These are phyloP conservation scores for Myriosclerotinia curreyana DNA, from an alignment of 2,329 filamentous ascomycete genomes.

Conservation along the genomic window DNA sequence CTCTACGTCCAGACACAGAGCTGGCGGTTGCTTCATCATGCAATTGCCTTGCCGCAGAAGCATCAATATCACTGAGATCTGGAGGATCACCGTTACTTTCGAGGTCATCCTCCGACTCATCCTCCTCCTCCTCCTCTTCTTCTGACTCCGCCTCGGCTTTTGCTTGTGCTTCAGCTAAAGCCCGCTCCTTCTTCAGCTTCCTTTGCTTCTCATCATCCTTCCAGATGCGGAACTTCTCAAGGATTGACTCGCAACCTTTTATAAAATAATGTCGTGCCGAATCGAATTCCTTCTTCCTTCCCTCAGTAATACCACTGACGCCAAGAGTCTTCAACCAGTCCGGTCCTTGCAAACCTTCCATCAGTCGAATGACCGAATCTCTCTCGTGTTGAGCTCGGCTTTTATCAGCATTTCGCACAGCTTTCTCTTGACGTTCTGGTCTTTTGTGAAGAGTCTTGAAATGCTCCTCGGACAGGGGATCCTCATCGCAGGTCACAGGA, in stretches of 20 bases:
- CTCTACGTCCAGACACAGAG: conserved; percentile 30
- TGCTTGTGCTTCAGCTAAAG: conserved; percentile 47
- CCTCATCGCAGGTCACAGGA: conserved; percentile 42
- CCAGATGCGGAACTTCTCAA: conserved; percentile 87
- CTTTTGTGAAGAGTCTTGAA: conserved; percentile 56
- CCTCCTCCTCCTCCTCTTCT: conserved; percentile 23
- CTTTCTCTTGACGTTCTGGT: conserved; percentile 58
- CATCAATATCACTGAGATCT: conserved; percentile 68
- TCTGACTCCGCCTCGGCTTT: conserved; percentile 42
- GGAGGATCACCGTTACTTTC: conserved; percentile 44
- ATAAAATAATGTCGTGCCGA: conserved; percentile 83
- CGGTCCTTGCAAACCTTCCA: conserved; percentile 82
- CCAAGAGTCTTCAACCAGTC: conserved; percentile 95
- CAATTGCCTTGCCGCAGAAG: conserved; percentile 69
- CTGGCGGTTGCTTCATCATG: conserved; percentile 46
- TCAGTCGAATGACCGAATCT: conserved; percentile 60
- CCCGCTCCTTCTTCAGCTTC: conserved; percentile 71
- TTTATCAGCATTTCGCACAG: conserved; percentile 62
- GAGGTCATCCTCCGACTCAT: conserved; percentile 54
- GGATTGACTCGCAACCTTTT: conserved; percentile 72
- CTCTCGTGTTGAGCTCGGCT: conserved; percentile 64
- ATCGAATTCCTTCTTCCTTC: conserved; percentile 82
- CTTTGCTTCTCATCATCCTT: conserved; percentile 83
- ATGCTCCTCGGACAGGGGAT: conserved; percentile 55
- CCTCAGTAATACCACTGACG: conserved; percentile 75